Percentiles rank a stretch among this genome's conserved stretches.
Evolutionary conservation across 2,329 filamentous ascomycete species (phyloP).

Genomic region (Fusarium cyanostomum): DNA sequence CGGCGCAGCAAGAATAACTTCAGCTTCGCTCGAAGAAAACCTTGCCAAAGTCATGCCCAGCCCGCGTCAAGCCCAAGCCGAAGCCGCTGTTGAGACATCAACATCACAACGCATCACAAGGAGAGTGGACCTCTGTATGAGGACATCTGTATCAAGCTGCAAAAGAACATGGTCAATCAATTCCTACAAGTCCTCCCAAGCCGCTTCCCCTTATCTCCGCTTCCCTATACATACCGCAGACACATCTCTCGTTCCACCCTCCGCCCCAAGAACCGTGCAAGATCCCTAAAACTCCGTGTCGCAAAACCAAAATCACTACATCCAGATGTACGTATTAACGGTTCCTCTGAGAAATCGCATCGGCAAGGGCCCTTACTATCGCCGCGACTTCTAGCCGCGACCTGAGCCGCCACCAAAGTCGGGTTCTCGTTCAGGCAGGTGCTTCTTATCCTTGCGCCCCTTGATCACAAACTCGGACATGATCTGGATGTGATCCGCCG

Average conservation of each 20-base stretch:
- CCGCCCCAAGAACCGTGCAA: slow-evolving; percentile 42
- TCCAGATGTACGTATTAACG: slow-evolving; percentile 48
- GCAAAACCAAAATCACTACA: slow-evolving; percentile 53
- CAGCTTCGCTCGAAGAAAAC: too few relatives aligned
- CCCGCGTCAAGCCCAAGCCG: too few relatives aligned
- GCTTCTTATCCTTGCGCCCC: slow-evolving; percentile 82
- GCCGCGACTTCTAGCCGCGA: slow-evolving; percentile 41
- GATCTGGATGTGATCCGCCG: slow-evolving; percentile 89
- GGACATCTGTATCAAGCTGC: slow-evolving; percentile 14
- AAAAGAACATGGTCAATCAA: slow-evolving; percentile 40
- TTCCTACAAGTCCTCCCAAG: slow-evolving; percentile 41
- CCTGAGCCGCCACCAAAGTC: slow-evolving; percentile 62
- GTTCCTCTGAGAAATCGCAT: slow-evolving; percentile 12
- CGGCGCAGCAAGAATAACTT: too few relatives aligned
- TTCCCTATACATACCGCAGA: slow-evolving; percentile 36
- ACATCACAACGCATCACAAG: background rate
- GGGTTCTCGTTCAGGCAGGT: slow-evolving; percentile 68
- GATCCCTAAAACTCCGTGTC: slow-evolving; percentile 51
- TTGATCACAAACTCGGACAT: slow-evolving; percentile 92
- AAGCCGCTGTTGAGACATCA: background rate
- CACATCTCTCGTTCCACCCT: slow-evolving; percentile 31
- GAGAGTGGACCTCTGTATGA: background rate
- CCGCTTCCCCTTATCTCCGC: slow-evolving; percentile 30
- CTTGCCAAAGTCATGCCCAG: too few relatives aligned
- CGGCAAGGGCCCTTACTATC: slow-evolving; percentile 13